These are phyloP conservation scores for Olyra latifolia DNA, from an alignment of 176 grass and related monocot species.

Conservation along the genomic window DNA sequence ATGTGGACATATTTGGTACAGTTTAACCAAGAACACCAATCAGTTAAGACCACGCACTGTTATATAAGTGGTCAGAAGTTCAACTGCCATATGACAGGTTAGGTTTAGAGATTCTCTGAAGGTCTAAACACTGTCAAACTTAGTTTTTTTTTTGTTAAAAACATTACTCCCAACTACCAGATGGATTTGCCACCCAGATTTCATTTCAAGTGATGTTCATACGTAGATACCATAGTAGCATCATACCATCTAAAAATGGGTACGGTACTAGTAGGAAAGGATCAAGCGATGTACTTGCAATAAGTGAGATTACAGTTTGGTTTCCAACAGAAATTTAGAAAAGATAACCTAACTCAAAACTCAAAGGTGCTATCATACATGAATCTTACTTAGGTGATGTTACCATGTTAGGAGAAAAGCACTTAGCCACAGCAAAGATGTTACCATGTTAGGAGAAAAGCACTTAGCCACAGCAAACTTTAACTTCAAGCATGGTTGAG, in stretches of 20 bases:
- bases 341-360: background rate
- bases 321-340: background rate
- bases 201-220: slow-evolving; percentile 12
- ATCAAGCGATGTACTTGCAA: background rate
- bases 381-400: background rate
- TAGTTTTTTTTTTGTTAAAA: background rate
- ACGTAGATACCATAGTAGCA: background rate
- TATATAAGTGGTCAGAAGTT: background rate
- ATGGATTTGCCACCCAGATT: background rate
- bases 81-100: background rate
- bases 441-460: slow-evolving; percentile 33
- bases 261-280: background rate
- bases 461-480: slow-evolving; percentile 29
- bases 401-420: slow-evolving; percentile 35
- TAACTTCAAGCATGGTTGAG: slow-evolving; percentile 29
- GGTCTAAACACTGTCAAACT: background rate
- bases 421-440: slow-evolving; percentile 16
- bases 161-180: background rate
- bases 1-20: background rate
- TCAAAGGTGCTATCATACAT: slow-evolving; percentile 17
- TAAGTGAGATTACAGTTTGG: background rate
- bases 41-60: background rate
- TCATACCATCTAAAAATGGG: background rate
- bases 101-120: background rate
- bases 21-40: background rate